Conservation (phyloP, 2,329 filamentous ascomycete species). For the Fusarium mangiferae region DNA sequence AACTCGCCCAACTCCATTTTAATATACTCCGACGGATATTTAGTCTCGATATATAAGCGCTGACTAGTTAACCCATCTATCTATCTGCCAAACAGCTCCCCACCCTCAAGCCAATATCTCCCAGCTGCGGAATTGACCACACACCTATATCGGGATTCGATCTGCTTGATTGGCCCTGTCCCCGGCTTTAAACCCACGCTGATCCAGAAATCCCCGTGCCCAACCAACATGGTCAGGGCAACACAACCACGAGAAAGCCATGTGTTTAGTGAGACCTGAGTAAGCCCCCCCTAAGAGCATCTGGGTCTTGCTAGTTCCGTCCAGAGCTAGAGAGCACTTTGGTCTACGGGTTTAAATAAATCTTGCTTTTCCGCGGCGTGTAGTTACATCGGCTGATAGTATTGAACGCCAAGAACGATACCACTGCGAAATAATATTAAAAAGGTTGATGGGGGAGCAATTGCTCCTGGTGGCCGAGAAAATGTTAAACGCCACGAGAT, state of each 20-base stretch:
- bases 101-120: background rate
- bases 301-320: background rate
- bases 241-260: slow-evolving; percentile 5
- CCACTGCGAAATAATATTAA: no score
- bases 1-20: background rate
- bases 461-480: background rate
- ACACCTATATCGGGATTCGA: background rate
- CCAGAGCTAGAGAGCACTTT: background rate
- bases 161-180: background rate
- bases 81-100: background rate
- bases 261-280: slow-evolving; percentile 6
- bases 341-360: background rate
- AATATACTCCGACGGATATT: background rate
- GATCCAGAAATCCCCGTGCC: background rate
- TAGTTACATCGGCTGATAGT: background rate
- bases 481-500: background rate
- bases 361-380: background rate
- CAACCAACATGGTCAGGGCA: background rate
- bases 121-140: background rate
- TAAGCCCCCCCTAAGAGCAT: background rate
- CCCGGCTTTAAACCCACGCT: background rate
- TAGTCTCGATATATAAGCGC: background rate
- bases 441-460: background rate
- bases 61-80: background rate
- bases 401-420: background rate